Evolutionary conservation across 139 green algal species (phyloP), one percentile per base, ranked within the genome.

Genomic region (Asterochloris erici): DNA sequence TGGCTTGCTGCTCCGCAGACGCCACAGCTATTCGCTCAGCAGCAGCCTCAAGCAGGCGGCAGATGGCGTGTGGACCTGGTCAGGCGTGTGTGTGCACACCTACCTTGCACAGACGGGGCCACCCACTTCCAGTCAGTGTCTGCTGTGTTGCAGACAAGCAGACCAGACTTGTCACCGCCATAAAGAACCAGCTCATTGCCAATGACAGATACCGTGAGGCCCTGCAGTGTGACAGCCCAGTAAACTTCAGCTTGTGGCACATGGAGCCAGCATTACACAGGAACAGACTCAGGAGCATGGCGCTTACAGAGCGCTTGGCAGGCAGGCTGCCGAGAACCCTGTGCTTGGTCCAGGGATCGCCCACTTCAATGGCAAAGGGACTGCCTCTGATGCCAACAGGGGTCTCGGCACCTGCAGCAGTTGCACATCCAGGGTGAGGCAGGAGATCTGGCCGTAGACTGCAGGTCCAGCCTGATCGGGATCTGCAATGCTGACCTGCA

Each of bases 261-360:
- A 54, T 54, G 38, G 6, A 54, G 38, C 38, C 38, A 54, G 38
- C 38, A 54, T 6, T 54, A 6, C 38, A 54, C 2, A 54, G 38
- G 38, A 54, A 54, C 75, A 70, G 61, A 0, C 9, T 68, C 11
- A 16, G n/a, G 70, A 64, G 29, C 63, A 26, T 19, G 15, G 74
- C 12, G n/a, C 68, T 27, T 26, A 83, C 79, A 81, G 92, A 93
- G 83, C 91, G 90, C 74, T 88, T 89, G 28, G 85, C 68, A 12
- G 94, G 94, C 26, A 87, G 77, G 0, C 83, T 14, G 12, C 94
- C 94, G 63, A 91, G 79, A 27, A 95, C 82, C 24, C 89, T 81
- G 84, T 91, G 89, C 82, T 87, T 90, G 77, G 74, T 87, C 93
- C 92, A 96, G 16, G 93, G 91, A 82, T 96, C 91, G 12, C 69